Percentiles rank a stretch among this genome's conserved stretches.
phyloP scores from a whole-genome alignment of 176 grass and related monocot genomes.

The Themeda triandra region DNA sequence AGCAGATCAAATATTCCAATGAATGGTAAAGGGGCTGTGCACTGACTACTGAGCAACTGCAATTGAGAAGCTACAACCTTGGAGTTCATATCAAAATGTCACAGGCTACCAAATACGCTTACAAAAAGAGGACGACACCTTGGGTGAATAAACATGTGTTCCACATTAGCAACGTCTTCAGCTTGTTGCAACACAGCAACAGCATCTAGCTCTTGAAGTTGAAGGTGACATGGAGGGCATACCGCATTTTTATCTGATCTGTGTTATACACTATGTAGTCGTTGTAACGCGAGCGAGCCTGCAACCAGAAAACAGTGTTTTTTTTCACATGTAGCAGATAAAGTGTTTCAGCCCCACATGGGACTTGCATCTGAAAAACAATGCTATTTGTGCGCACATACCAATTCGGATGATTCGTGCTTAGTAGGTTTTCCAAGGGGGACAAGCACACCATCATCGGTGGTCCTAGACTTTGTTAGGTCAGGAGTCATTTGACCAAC shows the following conservation, averaged over 20 bases:
- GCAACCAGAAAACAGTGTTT: constrained; percentile 24
- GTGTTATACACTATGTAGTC: constrained; percentile 91
- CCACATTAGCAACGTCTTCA: neutral
- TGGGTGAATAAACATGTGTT: too few relatives aligned
- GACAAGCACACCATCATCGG: constrained; percentile 56
- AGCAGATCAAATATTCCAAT: too few relatives aligned
- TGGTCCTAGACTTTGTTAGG: constrained; percentile 42
- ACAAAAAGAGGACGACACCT: neutral
- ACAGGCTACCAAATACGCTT: too few relatives aligned
- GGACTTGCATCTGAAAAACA: neutral
- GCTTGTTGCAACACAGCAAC: neutral
- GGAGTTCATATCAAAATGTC: too few relatives aligned
- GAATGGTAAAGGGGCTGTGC: too few relatives aligned
- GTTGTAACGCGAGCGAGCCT: constrained; percentile 87
- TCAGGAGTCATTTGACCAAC: constrained; percentile 58
- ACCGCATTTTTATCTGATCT: constrained; percentile 95
- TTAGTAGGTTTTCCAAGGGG: constrained; percentile 67
- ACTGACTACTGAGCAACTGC: too few relatives aligned
- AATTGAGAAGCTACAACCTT: too few relatives aligned
- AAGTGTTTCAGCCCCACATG: neutral
- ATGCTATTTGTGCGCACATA: constrained; percentile 15
- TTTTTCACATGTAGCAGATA: neutral
- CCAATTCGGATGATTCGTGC: constrained; percentile 42
- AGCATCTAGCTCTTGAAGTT: constrained; percentile 44
- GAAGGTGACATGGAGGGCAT: constrained; percentile 74